These are phyloP conservation scores for Chrysosporium keratinophilum DNA, from an alignment of 2,329 filamentous ascomycete genomes.

Conservation along the genomic window DNA sequence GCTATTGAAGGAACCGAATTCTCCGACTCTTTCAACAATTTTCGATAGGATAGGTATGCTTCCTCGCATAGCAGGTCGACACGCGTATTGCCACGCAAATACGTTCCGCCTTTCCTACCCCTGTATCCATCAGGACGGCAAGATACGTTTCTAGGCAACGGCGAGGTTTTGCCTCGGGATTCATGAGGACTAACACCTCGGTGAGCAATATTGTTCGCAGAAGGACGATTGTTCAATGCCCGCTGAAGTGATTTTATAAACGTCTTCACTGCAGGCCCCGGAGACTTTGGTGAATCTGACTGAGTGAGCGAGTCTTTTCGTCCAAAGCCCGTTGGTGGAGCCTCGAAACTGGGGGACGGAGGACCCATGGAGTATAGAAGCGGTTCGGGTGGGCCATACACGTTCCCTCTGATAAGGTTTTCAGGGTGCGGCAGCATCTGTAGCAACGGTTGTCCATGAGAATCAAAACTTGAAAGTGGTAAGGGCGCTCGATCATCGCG, in stretches of 20 bases:
- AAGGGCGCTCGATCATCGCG: slow-evolving; percentile 54
- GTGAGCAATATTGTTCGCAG: slow-evolving; percentile 15
- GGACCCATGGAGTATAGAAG: slow-evolving; percentile 60
- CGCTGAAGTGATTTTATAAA: slow-evolving; percentile 78
- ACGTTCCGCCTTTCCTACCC: slow-evolving; percentile 28
- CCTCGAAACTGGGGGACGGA: slow-evolving; percentile 35
- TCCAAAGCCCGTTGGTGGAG: slow-evolving; percentile 22
- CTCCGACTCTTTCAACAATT: slow-evolving; percentile 53
- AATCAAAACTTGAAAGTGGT: slow-evolving; percentile 38
- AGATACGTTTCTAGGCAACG: slow-evolving; percentile 37
- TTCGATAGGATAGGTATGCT: slow-evolving; percentile 67
- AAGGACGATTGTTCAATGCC: slow-evolving; percentile 56
- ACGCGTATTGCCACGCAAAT: slow-evolving; percentile 46
- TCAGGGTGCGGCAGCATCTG: slow-evolving; percentile 62
- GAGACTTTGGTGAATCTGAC: slow-evolving; percentile 17
- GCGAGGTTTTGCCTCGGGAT: slow-evolving; percentile 31
- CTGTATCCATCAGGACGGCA: slow-evolving; percentile 37
- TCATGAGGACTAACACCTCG: slow-evolving; percentile 10
- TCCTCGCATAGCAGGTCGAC: slow-evolving; percentile 76
- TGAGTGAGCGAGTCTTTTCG: not conserved
- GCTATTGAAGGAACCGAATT: slow-evolving; percentile 12
- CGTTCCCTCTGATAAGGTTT: slow-evolving; percentile 74
- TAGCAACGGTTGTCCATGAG: slow-evolving; percentile 37
- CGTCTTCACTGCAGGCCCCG: slow-evolving; percentile 64
- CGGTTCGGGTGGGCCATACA: slow-evolving; percentile 71